Conservation (phyloP, 2,329 filamentous ascomycete genomes). For the Colletotrichum salicis region DNA sequence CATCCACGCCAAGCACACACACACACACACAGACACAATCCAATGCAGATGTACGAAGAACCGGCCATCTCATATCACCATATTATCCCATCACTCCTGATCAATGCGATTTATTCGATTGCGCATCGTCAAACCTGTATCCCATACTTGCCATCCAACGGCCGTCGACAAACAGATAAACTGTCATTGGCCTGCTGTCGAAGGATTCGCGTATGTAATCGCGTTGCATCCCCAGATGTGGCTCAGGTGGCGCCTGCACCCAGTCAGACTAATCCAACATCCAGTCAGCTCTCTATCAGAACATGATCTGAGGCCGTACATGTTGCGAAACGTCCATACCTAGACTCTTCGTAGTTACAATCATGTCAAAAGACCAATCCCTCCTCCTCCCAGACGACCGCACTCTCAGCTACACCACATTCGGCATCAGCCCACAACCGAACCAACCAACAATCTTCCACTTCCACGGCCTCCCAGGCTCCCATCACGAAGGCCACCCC, state of each 20-base stretch:
- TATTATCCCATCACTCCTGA: neutral
- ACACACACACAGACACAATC: neutral
- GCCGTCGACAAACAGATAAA: neutral
- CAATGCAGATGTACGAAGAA: neutral
- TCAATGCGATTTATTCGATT: neutral
- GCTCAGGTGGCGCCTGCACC: neutral
- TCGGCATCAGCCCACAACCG: conserved; percentile 41
- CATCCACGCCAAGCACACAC: neutral
- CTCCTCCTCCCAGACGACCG: conserved; percentile 50
- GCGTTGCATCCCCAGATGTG: neutral
- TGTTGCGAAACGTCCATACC: neutral
- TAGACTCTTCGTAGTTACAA: no score
- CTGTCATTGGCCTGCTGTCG: neutral
- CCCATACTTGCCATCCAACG: neutral
- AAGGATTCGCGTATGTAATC: neutral
- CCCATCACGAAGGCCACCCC: conserved; percentile 48
- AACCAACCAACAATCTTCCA: conserved; percentile 47
- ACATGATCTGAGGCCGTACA: neutral
- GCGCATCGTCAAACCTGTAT: neutral
- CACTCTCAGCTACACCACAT: conserved; percentile 51
- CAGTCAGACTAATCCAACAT: neutral
- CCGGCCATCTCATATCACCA: no score
- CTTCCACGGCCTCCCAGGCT: conserved; percentile 55
- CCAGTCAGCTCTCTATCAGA: neutral
- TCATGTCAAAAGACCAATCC: neutral